Evolutionary conservation across 225 moss, liverwort and hornwort species (phyloP).

Genomic region (Pseudisothecium myosuroides): DNA sequence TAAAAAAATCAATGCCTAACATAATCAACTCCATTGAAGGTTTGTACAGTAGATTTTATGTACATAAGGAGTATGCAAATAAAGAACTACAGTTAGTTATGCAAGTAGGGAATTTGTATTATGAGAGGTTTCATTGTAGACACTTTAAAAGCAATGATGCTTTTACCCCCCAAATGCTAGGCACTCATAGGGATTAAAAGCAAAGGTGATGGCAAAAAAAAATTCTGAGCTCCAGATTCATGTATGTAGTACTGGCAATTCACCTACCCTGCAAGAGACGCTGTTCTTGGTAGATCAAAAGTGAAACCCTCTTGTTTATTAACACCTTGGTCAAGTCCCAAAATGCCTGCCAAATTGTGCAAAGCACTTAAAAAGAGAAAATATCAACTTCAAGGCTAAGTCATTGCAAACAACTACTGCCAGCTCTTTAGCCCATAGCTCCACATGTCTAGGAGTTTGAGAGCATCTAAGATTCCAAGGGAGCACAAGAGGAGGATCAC

Average conservation of each 20-base stretch:
- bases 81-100: no score
- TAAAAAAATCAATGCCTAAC: no score
- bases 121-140: no score
- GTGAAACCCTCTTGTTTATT: neutral
- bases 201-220: neutral
- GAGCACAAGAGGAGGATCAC: neutral
- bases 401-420: neutral
- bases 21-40: no score
- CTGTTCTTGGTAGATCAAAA: neutral
- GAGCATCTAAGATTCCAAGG: neutral
- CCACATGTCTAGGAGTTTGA: neutral
- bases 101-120: no score
- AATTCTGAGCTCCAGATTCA: neutral
- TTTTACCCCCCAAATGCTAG: no score
- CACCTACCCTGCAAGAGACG: neutral
- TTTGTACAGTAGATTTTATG: no score
- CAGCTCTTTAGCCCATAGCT: neutral
- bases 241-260: neutral
- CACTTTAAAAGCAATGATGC: no score
- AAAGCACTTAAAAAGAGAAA: neutral
- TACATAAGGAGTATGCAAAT: no score
- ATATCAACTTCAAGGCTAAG: neutral
- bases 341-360: neutral
- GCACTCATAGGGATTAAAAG: no score
- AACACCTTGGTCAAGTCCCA: neutral